Conservation (phyloP, 768 basidiomycete genomes). For the Boletus patriciae region DNA sequence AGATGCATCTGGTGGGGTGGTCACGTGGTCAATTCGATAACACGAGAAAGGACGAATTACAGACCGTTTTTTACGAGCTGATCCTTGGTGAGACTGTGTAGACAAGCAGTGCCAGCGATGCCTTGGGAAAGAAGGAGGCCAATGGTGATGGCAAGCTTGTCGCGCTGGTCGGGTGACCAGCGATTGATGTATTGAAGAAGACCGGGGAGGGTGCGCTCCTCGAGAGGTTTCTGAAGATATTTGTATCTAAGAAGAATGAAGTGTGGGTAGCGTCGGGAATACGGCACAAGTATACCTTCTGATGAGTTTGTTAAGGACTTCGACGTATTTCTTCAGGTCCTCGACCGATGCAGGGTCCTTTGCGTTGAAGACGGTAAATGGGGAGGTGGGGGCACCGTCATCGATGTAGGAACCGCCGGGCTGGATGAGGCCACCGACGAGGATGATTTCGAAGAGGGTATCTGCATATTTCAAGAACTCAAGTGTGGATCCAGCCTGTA, state of each 20-base stretch:
- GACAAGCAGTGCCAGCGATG: conserved; percentile 71
- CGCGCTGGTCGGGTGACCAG: conserved; percentile 73
- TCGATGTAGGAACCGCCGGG: conserved; percentile 93
- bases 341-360: conserved; percentile 75
- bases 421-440: conserved; percentile 94
- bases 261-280: conserved; percentile 1
- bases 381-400: conserved; percentile 78
- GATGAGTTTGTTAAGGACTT: conserved; percentile 94
- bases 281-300: conserved; percentile 59
- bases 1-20: conserved; percentile 59
- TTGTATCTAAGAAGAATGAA: conserved; percentile 70
- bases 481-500: conserved; percentile 89
- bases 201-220: conserved; percentile 76
- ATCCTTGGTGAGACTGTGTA: conserved; percentile 85
- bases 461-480: conserved; percentile 98
- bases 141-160: conserved; percentile 79
- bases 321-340: conserved; percentile 90
- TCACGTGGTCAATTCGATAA: conserved; percentile 8
- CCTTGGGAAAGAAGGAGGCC: conserved; percentile 86
- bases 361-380: conserved; percentile 86
- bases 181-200: conserved; percentile 88
- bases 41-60: conserved; percentile 9
- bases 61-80: conserved; percentile 93
- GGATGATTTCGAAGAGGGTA: conserved; percentile 91
- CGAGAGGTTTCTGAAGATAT: conserved; percentile 97